Percentiles rank a stretch among this genome's conserved stretches.
These are phyloP conservation scores for Lumnitzera littorea DNA, from an alignment of 345 rosid species.

Conservation along the genomic window DNA sequence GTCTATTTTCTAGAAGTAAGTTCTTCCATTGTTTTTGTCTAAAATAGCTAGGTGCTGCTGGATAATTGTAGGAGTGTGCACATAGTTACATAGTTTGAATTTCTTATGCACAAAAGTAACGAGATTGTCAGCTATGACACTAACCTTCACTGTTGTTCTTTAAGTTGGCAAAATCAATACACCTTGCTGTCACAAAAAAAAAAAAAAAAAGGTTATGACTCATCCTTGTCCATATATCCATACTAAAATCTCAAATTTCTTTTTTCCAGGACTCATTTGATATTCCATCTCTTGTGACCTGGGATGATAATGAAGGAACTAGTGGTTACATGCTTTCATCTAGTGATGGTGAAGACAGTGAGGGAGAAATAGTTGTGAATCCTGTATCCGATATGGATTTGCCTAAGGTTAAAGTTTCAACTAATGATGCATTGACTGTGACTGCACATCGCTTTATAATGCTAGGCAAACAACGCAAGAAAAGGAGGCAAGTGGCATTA, in stretches of 20 bases:
- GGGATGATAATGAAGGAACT: constrained; percentile 31
- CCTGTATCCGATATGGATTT: constrained; percentile 47
- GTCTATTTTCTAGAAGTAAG: too few species aligned
- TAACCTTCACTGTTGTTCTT: too few species aligned
- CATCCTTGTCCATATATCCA: constrained; percentile 1
- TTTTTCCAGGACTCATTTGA: constrained; percentile 10
- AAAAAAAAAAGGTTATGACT: background rate
- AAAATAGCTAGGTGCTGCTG: too few species aligned
- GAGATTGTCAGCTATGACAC: too few species aligned
- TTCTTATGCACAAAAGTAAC: too few species aligned
- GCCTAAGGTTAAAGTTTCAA: constrained; percentile 35
- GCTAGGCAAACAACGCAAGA: constrained; percentile 47
- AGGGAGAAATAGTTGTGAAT: constrained; percentile 50
- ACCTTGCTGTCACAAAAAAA: too few species aligned
- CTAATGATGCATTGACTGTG: constrained; percentile 41
- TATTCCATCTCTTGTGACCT: constrained; percentile 18
- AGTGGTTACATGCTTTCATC: constrained; percentile 42
- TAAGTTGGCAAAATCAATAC: too few species aligned
- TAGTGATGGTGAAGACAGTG: constrained; percentile 83
- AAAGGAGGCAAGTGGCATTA: constrained; percentile 45
- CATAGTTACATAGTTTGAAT: too few species aligned
- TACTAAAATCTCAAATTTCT: background rate
- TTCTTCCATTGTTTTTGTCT: too few species aligned
- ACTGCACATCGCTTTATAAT: constrained; percentile 56
- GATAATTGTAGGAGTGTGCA: too few species aligned